Evolutionary conservation across 176 grass and related monocot species (phyloP), one percentile per base, ranked within the genome.

Genomic region (Luzula sylvatica): DNA sequence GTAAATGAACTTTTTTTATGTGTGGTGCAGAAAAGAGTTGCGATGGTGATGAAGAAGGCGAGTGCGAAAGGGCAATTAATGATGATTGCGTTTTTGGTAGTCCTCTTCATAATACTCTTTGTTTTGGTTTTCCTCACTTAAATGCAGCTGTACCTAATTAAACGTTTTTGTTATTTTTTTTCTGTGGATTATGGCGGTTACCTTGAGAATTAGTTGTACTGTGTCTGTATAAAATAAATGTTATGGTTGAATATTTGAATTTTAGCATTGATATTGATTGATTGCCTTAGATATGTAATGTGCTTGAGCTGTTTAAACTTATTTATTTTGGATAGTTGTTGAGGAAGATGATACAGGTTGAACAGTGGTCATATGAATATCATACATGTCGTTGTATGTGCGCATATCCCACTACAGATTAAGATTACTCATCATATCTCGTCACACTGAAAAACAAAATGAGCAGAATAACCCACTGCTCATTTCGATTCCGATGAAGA

Each of bases 101-200:
- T 96, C 62, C 90, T 96, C 43, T 82, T 96, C 65, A 82, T 96
- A 30, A 67, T 86, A 70, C 90, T 96, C 76, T 96, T 96, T 39
- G 60, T 96, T 58, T 62, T 96, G 53, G 90, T 89, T 11, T 96
- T 89, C 55, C 75, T 96, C 44, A 89, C 81, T 16, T 94, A 73
- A 87, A 16, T 50, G 29, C 47, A 42, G 44, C 9, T 35, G 30
- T 35, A 32, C 8, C 29, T 32, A 32, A 32, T 32, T 32, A 35
- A 35, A 35, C 9, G 30, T 35, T 35, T 35, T 35, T 35, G 30
- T 35, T 35, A 9, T 9, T 7, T 35, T 7, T 35, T 35, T 9
- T n/a, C 9, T 9, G 9, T 35, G 30, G 30, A 35, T 64, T 44
- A 19, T 49, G 15, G 13, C 13, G n/a, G 46, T 46, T 63, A 11